Base-by-base conservation (phyloP, 495 filamentous ascomycete genomes). In the Venustampulla echinocandica region DNA sequence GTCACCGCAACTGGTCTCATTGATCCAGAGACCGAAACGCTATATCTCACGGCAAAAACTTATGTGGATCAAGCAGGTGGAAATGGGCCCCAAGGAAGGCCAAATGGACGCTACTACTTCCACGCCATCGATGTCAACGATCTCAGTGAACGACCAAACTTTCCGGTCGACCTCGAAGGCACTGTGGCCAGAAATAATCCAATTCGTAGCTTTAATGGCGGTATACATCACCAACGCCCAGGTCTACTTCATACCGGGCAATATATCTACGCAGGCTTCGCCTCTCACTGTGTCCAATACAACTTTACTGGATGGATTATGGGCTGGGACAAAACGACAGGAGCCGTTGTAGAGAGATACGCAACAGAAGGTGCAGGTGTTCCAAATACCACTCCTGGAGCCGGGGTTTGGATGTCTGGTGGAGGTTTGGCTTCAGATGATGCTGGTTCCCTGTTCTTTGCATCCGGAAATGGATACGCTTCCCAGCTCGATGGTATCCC, bases 1-100 rank as follows among this genome's bases (percentile, higher is more conserved):
- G 63, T 73, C 38, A 73, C 62, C 19, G 64, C 60, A 0, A 72
- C 68, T 2, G 65, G 65, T n/a, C 63, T 73, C 14, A 74, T 76
- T 34, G 72, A 76, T 53, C 69, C 69, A 23, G 10, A 4, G 11
- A 65, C 69, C 0, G 62, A 65, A 5, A 64, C 64, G 30, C 64
- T 64, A 63, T 73, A 67, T 42, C 44, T 71, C 15, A 67, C 59
- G 1, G 57, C 69, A 4, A 72, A 72, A 43, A 69, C 67, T 5
- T 71, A 72, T 52, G 42, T 33, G 3, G 51, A 64, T 24, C 64
- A 68, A 45, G 37, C 39, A 5, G 53, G 38, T 3, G 53, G 40
- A 0, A 50, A 39, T 24, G 43, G 4, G 0, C 24, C 44, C 10
- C 42, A 53, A 28, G 56, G 56, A 7, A 39, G 14, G 27, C 42